phyloP scores from a whole-genome alignment of 192 early-diverging fungal species.

The Spizellomyces sp. region DNA sequence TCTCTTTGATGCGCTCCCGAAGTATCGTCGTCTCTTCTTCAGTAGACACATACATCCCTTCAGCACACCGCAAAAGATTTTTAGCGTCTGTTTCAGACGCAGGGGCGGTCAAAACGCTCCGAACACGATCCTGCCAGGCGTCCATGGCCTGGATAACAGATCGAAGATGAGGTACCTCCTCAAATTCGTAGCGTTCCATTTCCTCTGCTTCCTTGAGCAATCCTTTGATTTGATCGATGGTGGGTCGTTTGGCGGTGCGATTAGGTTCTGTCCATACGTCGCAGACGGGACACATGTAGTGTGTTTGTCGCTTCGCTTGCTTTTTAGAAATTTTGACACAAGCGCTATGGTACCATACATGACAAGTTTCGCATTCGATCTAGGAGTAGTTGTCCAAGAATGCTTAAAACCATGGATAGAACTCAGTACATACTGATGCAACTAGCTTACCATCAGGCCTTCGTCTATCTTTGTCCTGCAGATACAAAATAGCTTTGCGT shows the following conservation, averaged over 20 bases:
- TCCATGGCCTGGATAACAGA: slow-evolving; percentile 5
- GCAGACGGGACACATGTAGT: slow-evolving; percentile 41
- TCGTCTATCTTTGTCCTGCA: slow-evolving; percentile 25
- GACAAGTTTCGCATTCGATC: slow-evolving; percentile 45
- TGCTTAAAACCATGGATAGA: too few relatives aligned
- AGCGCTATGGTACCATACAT: slow-evolving; percentile 38
- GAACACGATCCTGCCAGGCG: slow-evolving; percentile 17
- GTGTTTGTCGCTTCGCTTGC: slow-evolving; percentile 14
- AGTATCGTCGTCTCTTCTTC: slow-evolving; percentile 9
- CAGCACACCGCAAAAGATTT: slow-evolving; percentile 16
- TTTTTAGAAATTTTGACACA: slow-evolving; percentile 41
- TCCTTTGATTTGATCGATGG: slow-evolving; percentile 21
- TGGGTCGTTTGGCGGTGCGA: slow-evolving; percentile 1
- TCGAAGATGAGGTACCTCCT: slow-evolving; percentile 22
- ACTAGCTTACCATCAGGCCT: slow-evolving; percentile 22
- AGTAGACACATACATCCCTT: slow-evolving; percentile 12
- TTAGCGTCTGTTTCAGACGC: not conserved
- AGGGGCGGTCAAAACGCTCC: not conserved
- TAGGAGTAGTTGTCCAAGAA: too few relatives aligned
- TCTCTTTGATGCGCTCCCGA: not conserved
- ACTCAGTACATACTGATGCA: too few relatives aligned
- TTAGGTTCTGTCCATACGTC: slow-evolving; percentile 13
- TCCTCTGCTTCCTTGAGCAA: slow-evolving; percentile 26
- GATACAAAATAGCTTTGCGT: slow-evolving; percentile 26
- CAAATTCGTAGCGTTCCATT: slow-evolving; percentile 16